phyloP scores from a whole-genome alignment of 306 rosid species.

The Acacia crassicarpa region DNA sequence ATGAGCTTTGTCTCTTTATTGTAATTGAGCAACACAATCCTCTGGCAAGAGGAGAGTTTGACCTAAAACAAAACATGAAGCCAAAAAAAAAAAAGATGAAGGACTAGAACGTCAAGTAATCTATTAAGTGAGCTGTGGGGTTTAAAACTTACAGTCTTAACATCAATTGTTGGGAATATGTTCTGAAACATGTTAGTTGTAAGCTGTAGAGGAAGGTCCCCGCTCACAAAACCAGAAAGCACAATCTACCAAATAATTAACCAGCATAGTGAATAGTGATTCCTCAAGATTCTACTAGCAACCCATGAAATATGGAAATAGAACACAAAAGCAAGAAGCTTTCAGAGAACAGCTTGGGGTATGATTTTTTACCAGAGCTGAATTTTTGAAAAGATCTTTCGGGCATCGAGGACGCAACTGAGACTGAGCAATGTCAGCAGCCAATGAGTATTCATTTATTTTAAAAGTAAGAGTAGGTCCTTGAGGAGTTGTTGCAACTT shows the following conservation, averaged over 20 bases:
- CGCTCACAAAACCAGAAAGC: slow-evolving; percentile 86
- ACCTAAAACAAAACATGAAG: slow-evolving; percentile 55
- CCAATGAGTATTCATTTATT: slow-evolving; percentile 74
- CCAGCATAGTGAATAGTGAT: neutral
- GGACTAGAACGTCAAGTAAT: neutral
- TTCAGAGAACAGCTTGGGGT: slow-evolving; percentile 7
- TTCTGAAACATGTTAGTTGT: slow-evolving; percentile 86
- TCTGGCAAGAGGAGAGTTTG: slow-evolving; percentile 90
- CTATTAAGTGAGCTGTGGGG: neutral
- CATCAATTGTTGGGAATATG: slow-evolving; percentile 91
- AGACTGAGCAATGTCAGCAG: slow-evolving; percentile 73
- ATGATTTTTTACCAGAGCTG: slow-evolving; percentile 72
- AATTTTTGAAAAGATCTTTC: slow-evolving; percentile 78
- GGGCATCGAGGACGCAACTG: slow-evolving; percentile 89
- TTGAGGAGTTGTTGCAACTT: slow-evolving; percentile 91
- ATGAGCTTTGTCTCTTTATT: slow-evolving; percentile 84
- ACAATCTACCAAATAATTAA: slow-evolving; percentile 60
- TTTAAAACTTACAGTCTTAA: slow-evolving; percentile 75
- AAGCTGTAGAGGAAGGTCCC: slow-evolving; percentile 73
- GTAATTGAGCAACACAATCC: slow-evolving; percentile 87
- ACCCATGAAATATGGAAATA: slow-evolving; percentile 2
- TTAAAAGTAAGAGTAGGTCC: slow-evolving; percentile 93
- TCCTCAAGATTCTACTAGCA: slow-evolving; percentile 10
- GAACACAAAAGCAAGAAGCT: neutral
- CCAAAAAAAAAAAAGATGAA: slow-evolving; percentile 23